Base-by-base conservation (phyloP, 306 rosid genomes). In the Vicia sativa region DNA sequence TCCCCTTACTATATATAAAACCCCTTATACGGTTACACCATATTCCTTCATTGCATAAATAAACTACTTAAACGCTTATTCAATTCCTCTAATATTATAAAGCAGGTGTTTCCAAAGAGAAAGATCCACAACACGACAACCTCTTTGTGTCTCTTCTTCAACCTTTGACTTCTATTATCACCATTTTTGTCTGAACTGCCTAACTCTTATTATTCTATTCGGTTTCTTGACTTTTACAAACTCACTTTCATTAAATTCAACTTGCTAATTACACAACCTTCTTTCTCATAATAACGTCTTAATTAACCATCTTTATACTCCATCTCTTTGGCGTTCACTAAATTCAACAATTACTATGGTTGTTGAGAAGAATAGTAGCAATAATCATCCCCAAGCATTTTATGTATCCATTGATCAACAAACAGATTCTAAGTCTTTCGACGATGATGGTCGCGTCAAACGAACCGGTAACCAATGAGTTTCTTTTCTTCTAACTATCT, bases 391-490 rank as follows among this genome's bases (percentile, higher is more conserved):
- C 66, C 91, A 88, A 76, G 66, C 75, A 39, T 80, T 91, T 60
- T 84, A 78, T 4, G 63, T 84, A 56, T 79, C 95, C 45, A 6
- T 68, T 26, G 90, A 81, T 42, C 73, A 74, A 16, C 95, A 82
- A 28, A 0, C 35, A 6, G 86, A 62, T 60, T 91, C 97, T 11
- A 83, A 86, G 70, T 83, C 80, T 64, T 83, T 66, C 10, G 96
- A 91, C 41, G 96, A 91, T 16, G 96, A 91, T 56, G 97, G 97
- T 38, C 96, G 89, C 48, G 83, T 84, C 73, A 88, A 88, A 71
- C 28, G 97, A 84, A 84, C 89, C 0, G 97, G 97, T 91, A 56
- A 45, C 21, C 10, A 18, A 10, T 45, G 9, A 18, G 1, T 19
- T 3, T 50, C 0, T 50, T 3, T 49, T 8, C 37, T 42, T 43